Percentiles rank a stretch among this genome's conserved stretches.
Conservation (phyloP, 306 rosid genomes). For the Ceratonia siliqua region DNA sequence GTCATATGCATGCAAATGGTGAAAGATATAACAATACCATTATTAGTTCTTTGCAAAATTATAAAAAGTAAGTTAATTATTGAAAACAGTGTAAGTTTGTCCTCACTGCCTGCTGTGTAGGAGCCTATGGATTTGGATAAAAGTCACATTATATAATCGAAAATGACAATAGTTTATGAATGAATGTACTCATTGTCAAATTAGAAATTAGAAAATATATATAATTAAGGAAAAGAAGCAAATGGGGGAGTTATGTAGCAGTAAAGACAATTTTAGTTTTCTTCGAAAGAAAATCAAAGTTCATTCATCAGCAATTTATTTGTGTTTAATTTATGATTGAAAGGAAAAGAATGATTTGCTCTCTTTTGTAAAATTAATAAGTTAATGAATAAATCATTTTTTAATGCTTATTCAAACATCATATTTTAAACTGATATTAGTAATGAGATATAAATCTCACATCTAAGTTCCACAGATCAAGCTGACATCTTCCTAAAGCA, state of each 20-base stretch:
- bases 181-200: background rate
- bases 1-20: background rate
- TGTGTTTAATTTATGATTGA: background rate
- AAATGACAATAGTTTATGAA: background rate
- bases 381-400: too few species aligned
- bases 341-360: background rate
- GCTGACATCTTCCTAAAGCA: too few species aligned
- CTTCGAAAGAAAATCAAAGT: slow-evolving; percentile 4
- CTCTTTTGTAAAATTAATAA: background rate
- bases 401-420: too few species aligned
- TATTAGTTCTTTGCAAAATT: too few species aligned
- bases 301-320: background rate
- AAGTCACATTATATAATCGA: background rate
- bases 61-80: too few species aligned
- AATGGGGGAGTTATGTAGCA: background rate
- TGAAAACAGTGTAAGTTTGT: background rate
- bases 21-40: background rate
- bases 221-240: background rate
- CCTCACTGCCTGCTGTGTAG: background rate
- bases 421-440: too few species aligned
- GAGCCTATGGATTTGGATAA: background rate
- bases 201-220: background rate
- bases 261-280: background rate
- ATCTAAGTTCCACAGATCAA: too few species aligned
- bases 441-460: too few species aligned